Evolutionary conservation across 176 grass and related monocot genomes (phyloP).

Genomic region (Zoysia pacifica): DNA sequence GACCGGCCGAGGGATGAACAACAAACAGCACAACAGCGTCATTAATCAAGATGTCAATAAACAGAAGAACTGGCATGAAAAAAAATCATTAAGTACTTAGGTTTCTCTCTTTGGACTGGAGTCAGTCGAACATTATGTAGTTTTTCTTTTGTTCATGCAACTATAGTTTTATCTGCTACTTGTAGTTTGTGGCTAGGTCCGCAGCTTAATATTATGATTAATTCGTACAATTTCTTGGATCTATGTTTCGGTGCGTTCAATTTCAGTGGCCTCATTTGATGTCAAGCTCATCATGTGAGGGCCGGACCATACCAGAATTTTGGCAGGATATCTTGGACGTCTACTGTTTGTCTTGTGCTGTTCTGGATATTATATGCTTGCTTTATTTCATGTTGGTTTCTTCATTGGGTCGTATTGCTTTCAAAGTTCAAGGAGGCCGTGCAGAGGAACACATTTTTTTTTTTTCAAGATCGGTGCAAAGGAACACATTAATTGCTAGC

Average conservation of each 20-base stretch:
- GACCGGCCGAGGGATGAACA: background rate
- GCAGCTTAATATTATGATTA: constrained; percentile 7
- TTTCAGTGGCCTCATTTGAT: constrained; percentile 8
- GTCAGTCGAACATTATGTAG: background rate
- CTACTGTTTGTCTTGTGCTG: constrained; percentile 27
- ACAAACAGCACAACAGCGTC: background rate
- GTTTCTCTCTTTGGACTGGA: background rate
- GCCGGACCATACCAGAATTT: constrained; percentile 23
- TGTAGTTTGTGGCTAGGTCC: background rate
- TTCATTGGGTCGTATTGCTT: constrained; percentile 46
- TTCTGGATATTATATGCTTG: background rate
- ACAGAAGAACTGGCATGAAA: background rate
- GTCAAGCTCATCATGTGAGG: constrained; percentile 35
- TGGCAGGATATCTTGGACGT: constrained; percentile 31
- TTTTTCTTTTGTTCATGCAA: background rate
- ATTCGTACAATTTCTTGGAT: constrained; percentile 2
- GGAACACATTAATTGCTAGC: background rate
- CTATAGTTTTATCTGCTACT: background rate
- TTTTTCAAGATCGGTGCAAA: no score
- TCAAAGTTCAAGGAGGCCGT: constrained; percentile 36
- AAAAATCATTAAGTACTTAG: background rate
- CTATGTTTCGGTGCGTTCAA: background rate
- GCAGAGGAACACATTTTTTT: constrained; percentile 30
- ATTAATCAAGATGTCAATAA: constrained; percentile 14
- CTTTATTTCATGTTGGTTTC: constrained; percentile 64